Percentiles rank a stretch among this genome's conserved stretches.
Conservation (phyloP, 257 asterid species). For the Primulina eburnea region DNA sequence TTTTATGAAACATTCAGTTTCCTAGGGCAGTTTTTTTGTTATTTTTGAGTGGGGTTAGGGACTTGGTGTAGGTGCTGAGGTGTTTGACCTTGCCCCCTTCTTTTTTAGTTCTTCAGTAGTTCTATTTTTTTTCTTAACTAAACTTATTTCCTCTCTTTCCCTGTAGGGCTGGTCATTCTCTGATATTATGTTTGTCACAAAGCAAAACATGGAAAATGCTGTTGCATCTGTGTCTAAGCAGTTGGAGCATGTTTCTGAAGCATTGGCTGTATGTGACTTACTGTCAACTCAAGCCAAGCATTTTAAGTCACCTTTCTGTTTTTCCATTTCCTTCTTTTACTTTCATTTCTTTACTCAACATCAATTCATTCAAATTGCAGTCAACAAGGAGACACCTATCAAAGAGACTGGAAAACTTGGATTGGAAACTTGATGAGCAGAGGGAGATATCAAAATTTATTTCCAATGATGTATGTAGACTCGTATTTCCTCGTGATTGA, state of each 20-base stretch:
- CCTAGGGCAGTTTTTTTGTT: background rate
- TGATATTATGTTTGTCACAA: conserved; percentile 75
- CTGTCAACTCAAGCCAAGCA: conserved; percentile 6
- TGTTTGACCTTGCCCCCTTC: too few relatives aligned
- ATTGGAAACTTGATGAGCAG: conserved; percentile 78
- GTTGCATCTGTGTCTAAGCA: conserved; percentile 77
- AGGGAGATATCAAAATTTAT: conserved; percentile 55
- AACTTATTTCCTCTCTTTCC: conserved; percentile 13
- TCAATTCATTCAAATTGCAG: conserved; percentile 35
- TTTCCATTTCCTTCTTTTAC: conserved; percentile 3
- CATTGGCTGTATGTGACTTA: conserved; percentile 57
- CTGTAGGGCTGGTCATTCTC: conserved; percentile 71
- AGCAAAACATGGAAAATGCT: conserved; percentile 79
- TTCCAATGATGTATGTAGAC: conserved; percentile 43
- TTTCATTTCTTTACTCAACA: background rate
- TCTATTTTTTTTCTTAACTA: conserved; percentile 9
- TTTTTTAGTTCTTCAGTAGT: background rate
- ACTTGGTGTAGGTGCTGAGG: background rate
- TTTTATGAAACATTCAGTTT: background rate
- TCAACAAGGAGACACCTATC: conserved; percentile 69
- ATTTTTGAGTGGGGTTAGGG: background rate
- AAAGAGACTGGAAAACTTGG: conserved; percentile 68
- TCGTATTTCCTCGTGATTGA: background rate
- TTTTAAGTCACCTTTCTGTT: conserved; percentile 5
- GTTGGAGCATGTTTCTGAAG: conserved; percentile 68